These are phyloP conservation scores for Volutella citrinella DNA, from an alignment of 2,329 filamentous ascomycete species.

Conservation along the genomic window DNA sequence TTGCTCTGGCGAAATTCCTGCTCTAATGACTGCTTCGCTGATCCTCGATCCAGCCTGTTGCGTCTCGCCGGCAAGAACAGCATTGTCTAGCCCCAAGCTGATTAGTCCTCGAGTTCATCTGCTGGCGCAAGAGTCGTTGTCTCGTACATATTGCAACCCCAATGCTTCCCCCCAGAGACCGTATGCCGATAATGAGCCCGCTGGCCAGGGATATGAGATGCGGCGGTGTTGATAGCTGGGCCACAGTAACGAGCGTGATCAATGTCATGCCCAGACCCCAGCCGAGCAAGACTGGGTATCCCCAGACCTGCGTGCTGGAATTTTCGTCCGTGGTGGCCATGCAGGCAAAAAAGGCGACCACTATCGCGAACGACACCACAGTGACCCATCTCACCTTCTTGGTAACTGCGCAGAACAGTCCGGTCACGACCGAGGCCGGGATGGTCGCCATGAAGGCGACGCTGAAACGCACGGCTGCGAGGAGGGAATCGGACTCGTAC, in stretches of 20 bases:
- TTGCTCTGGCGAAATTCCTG: constrained; percentile 8
- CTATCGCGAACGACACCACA: constrained; percentile 23
- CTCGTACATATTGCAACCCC: constrained; percentile 32
- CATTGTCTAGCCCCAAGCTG: constrained; percentile 8
- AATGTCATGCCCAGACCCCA: constrained; percentile 33
- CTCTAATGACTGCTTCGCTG: constrained; percentile 1
- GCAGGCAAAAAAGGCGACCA: constrained; percentile 31
- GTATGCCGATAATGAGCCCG: constrained; percentile 35
- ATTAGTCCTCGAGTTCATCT: neutral
- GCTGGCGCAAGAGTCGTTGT: neutral
- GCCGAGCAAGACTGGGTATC: constrained; percentile 35
- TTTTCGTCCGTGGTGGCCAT: constrained; percentile 31
- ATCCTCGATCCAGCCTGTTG: constrained; percentile 1
- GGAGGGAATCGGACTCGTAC: constrained; percentile 34
- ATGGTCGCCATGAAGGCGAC: constrained; percentile 31
- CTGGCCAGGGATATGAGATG: constrained; percentile 36
- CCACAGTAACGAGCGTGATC: constrained; percentile 33
- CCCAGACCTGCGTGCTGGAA: constrained; percentile 29
- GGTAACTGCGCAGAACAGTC: constrained; percentile 27
- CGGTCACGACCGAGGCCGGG: constrained; percentile 28
- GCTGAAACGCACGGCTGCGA: constrained; percentile 31
- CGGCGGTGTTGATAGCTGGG: constrained; percentile 35
- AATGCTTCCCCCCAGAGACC: constrained; percentile 36
- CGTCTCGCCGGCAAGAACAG: constrained; percentile 6
- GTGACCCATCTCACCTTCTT: constrained; percentile 25